phyloP scores from a whole-genome alignment of 139 green algal genomes.

The Coelastrella sp. region DNA sequence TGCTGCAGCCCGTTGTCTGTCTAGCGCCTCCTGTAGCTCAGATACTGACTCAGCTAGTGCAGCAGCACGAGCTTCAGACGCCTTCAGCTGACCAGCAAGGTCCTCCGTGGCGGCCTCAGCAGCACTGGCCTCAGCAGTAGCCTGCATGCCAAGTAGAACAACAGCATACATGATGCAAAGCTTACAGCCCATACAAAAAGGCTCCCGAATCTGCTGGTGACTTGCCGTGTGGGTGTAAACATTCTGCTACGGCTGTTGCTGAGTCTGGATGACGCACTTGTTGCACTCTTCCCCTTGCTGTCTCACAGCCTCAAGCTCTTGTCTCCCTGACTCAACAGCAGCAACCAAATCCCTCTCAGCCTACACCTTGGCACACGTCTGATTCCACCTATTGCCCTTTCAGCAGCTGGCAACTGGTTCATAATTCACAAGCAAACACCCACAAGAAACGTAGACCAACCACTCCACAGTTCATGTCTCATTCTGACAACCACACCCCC shows the following conservation, averaged over 20 bases:
- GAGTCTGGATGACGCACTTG: too few relatives aligned
- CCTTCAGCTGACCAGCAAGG: constrained; percentile 60
- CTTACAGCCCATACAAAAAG: neutral
- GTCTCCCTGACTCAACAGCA: constrained; percentile 47
- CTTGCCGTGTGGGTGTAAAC: too few relatives aligned
- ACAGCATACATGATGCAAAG: neutral
- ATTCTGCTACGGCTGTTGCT: too few relatives aligned
- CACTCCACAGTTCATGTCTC: neutral
- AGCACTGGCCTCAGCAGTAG: constrained; percentile 73
- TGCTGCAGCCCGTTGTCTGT: constrained; percentile 68
- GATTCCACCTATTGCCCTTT: constrained; percentile 51
- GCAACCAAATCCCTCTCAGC: constrained; percentile 70
- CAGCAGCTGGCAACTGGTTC: constrained; percentile 40
- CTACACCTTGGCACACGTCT: constrained; percentile 59
- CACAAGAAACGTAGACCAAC: neutral
- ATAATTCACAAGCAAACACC: too few relatives aligned
- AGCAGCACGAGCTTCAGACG: constrained; percentile 74
- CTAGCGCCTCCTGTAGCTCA: constrained; percentile 78
- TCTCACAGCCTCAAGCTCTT: constrained; percentile 69
- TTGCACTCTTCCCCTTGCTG: constrained; percentile 62
- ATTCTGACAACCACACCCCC: neutral
- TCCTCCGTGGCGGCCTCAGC: constrained; percentile 67
- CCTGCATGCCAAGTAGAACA: constrained; percentile 46
- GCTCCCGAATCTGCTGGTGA: neutral
- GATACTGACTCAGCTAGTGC: constrained; percentile 70